These are phyloP conservation scores for Ormosia semicastrata DNA, from an alignment of 306 rosid genomes.

Conservation along the genomic window DNA sequence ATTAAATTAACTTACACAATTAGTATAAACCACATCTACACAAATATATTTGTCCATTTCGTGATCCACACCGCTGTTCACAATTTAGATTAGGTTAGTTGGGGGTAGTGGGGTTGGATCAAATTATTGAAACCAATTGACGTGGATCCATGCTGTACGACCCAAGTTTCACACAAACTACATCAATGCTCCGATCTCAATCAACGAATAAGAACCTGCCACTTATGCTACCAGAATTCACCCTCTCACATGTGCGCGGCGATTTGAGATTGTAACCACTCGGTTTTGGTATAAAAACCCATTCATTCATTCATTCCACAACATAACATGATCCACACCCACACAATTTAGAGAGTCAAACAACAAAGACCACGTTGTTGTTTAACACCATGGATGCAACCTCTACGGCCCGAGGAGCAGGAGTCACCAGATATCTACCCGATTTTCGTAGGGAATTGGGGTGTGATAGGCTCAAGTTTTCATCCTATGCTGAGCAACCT, in stretches of 20 bases:
- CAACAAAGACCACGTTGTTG: neutral
- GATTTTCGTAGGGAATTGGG: neutral
- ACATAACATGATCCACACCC: neutral
- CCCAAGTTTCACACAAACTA: neutral
- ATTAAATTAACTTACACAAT: too few species aligned
- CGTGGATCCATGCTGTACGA: constrained; percentile 81
- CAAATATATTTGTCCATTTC: too few species aligned
- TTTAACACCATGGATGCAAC: constrained; percentile 20
- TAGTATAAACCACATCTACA: too few species aligned
- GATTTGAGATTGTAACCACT: constrained; percentile 18
- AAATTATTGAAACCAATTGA: constrained; percentile 53
- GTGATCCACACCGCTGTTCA: neutral
- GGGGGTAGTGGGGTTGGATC: neutral
- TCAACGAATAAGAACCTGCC: constrained; percentile 24
- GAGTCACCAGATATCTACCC: constrained; percentile 14
- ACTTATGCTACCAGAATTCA: neutral
- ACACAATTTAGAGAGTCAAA: neutral
- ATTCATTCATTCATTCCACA: neutral
- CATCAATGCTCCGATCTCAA: constrained; percentile 14
- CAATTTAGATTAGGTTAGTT: constrained; percentile 3
- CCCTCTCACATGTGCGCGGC: constrained; percentile 59
- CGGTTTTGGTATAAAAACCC: constrained; percentile 18
- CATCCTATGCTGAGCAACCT: neutral
- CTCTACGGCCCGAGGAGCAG: constrained; percentile 16
- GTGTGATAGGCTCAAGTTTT: neutral